Evolutionary conservation across 2,329 filamentous ascomycete genomes (phyloP), one percentile per base, ranked within the genome.

Genomic region (Parastagonospora nodorum): DNA sequence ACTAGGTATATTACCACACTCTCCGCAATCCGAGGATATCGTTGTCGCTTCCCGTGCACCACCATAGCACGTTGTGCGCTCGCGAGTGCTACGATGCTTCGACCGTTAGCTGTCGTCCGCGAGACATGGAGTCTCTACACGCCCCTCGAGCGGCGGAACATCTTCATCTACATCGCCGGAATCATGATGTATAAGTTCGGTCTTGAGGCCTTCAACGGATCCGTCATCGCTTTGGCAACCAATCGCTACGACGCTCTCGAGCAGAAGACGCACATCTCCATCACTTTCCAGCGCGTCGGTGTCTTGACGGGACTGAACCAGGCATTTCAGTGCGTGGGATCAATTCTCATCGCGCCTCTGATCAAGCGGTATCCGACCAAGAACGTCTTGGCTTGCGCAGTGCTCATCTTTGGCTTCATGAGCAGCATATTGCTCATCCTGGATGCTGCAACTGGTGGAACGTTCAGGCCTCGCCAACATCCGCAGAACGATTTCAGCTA

Each of bases 171-270:
- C 63, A 78, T 80, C 42, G 54, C 68, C 7, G 79, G 78, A 5
- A 80, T 81, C 50, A 81, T 81, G 77, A 65, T 79, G 37, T 81
- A 81, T 69, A 81, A 81, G 57, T 80, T 82, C 50, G 79, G 78
- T 24, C 71, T 80, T 10, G 78, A 80, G 58, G 78, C 77, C 8
- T 81, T 81, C 68, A 80, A 79, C 59, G 79, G 79, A 1, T 80
- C 78, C 29, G 74, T 82, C 55, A 75, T 77, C 32, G 77, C 77
- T 9, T 69, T 80, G 2, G 78, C 78, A 9, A 80, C 77, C 4
- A 81, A 81, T 55, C 72, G 78, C 43, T 81, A 80, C 63, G 78
- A 80, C 62, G 75, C 75, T 57, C 76, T 79, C 16, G 71, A 75
- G 31, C 57, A 59, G 19, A 52, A 60, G 12, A 66, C 58, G 5